Evolutionary conservation across 768 basidiomycete genomes (phyloP), one percentile per base, ranked within the genome.

Genomic region (Amanita phalloides): DNA sequence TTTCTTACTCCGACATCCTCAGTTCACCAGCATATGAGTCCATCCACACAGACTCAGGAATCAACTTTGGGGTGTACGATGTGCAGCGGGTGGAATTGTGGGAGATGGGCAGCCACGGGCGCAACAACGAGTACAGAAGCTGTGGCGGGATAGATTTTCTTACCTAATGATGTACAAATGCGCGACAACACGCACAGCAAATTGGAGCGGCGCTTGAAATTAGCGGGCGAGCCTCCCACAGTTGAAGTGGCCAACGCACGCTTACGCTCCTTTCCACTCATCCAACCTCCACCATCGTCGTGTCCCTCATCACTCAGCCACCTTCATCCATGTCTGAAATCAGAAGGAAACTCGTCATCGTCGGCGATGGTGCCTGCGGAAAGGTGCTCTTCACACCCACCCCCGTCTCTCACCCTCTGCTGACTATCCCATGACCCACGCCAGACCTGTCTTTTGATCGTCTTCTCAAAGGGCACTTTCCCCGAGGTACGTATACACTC

Each of bases 271-370:
- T 32, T 32, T 33, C 49, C 39, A 33, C 11, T 13, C 26, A 14
- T 39, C 20, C 25, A 42, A 41, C 49, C 25, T 20, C 25, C 17
- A 17, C 17, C 49, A 41, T 50, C 49, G 17, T 50, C 25, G 13
- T 45, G n/a, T n/a, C 21, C 41, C 30, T n/a, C 50, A 11, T 7
- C 30, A 2, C 30, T n/a, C 32, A 30, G 8, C 28, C 25, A 17
- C 26, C 28, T 41, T n/a, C 20, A 9, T 37, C 49, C 68, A 97
- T 97, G 93, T 85, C 92, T 66, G 94, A 96, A 77, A 95, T 97
- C 71, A 82, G 94, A 73, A 87, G 93, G 71, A 98, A 98, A 73
- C 85, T 98, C 61, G 94, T 98, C 68, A 96, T 97, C 69, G 94
- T 98, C 60, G 94, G 94, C 68, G 93, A 95, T 75, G 93, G 93